These are phyloP conservation scores for Cyclostephanos tholiformis DNA, from an alignment of 108 stramenopile species.

Conservation along the genomic window DNA sequence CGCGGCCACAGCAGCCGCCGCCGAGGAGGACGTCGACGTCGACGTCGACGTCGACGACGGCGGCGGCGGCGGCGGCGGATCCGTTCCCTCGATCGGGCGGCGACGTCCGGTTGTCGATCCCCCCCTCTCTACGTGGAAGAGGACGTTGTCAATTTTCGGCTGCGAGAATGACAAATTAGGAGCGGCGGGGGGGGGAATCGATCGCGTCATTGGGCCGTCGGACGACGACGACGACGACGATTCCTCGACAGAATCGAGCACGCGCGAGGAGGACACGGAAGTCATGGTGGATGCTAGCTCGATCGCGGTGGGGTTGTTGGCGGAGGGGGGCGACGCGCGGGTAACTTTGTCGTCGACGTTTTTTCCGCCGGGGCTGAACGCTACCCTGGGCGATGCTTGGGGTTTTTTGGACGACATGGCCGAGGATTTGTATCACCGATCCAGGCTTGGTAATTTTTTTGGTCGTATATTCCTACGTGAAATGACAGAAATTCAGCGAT, in stretches of 20 bases:
- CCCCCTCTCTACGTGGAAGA: constrained; percentile 17
- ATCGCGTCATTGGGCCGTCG: neutral
- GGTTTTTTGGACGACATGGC: neutral
- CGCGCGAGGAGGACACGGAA: neutral
- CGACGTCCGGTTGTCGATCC: too few relatives aligned
- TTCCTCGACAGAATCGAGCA: neutral
- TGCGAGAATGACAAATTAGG: neutral
- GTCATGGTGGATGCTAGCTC: neutral
- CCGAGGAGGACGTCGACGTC: constrained; percentile 1
- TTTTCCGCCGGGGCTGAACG: neutral
- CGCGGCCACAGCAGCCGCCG: neutral
- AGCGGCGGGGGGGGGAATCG: neutral
- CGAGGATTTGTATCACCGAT: too few relatives aligned
- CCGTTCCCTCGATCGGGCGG: too few relatives aligned
- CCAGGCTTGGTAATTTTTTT: too few relatives aligned
- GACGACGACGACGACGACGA: neutral
- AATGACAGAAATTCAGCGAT: too few relatives aligned
- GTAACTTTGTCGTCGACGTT: constrained; percentile 6
- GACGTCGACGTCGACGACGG: constrained; percentile 10
- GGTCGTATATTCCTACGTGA: too few relatives aligned
- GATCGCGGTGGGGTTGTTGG: neutral
- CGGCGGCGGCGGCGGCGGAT: neutral
- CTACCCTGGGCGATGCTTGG: neutral
- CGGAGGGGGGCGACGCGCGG: neutral
- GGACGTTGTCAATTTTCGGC: constrained; percentile 3